Conservation (phyloP, 768 basidiomycete species). For the Hydnum rufescens region DNA sequence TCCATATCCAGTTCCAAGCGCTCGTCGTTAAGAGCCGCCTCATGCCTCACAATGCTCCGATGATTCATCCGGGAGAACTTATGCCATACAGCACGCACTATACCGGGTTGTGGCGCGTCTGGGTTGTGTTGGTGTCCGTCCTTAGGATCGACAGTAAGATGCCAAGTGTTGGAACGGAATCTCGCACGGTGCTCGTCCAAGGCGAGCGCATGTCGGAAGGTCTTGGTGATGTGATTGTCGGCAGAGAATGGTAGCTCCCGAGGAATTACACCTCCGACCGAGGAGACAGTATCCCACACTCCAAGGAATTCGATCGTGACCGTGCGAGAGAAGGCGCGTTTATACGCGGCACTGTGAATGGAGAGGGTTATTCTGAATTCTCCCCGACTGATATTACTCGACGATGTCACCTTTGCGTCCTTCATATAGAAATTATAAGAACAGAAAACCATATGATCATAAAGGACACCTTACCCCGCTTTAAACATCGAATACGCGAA, state of each 20-base stretch:
- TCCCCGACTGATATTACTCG: too few relatives aligned
- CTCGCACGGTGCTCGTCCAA: conserved; percentile 10
- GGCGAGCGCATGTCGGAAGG: conserved; percentile 13
- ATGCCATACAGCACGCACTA: neutral
- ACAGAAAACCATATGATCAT: neutral
- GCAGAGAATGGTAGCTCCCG: conserved; percentile 13
- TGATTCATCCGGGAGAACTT: neutral
- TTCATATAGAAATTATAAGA: neutral
- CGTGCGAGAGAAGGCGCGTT: conserved; percentile 11
- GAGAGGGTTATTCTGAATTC: too few relatives aligned
- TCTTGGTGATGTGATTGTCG: conserved; percentile 11
- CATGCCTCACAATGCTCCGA: neutral
- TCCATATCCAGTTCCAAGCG: neutral
- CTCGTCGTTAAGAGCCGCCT: neutral
- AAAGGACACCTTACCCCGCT: neutral
- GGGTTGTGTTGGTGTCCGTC: neutral
- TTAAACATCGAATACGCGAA: neutral
- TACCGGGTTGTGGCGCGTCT: neutral
- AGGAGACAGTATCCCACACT: conserved; percentile 14
- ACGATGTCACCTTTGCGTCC: too few relatives aligned
- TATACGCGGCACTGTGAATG: conserved; percentile 8
- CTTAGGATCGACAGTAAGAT: neutral
- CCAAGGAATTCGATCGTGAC: conserved; percentile 14
- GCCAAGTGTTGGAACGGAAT: conserved; percentile 1
- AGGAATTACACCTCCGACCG: conserved; percentile 11